These are phyloP conservation scores for Lathyrus tuberosus DNA, from an alignment of 306 rosid species.

Conservation along the genomic window DNA sequence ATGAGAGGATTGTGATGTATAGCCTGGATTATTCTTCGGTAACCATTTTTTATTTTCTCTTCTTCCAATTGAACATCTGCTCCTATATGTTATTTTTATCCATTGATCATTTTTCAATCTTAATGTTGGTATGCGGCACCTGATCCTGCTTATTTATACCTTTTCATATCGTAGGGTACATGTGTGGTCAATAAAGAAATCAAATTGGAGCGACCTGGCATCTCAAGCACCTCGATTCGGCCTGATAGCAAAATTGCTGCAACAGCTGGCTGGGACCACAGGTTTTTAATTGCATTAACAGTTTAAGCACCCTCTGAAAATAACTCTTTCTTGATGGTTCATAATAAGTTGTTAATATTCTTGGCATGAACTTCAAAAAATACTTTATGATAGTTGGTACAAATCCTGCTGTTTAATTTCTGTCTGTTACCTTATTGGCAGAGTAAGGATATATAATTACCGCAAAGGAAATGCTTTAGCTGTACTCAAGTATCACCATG, in stretches of 20 bases:
- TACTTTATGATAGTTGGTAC: neutral
- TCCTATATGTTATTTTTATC: slow-evolving; percentile 12
- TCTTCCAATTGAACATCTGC: slow-evolving; percentile 22
- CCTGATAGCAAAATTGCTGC: slow-evolving; percentile 81
- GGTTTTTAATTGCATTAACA: slow-evolving; percentile 49
- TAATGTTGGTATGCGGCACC: slow-evolving; percentile 1
- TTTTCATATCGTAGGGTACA: slow-evolving; percentile 53
- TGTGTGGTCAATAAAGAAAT: slow-evolving; percentile 74
- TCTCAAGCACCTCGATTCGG: slow-evolving; percentile 79
- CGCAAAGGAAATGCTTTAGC: slow-evolving; percentile 86
- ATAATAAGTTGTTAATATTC: slow-evolving; percentile 15
- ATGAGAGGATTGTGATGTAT: slow-evolving; percentile 73
- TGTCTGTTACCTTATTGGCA: slow-evolving; percentile 46
- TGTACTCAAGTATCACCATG: slow-evolving; percentile 83
- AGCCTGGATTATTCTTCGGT: slow-evolving; percentile 87
- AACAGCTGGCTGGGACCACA: slow-evolving; percentile 98
- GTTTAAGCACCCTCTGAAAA: neutral
- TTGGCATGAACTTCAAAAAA: too few species aligned
- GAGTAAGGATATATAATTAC: slow-evolving; percentile 80
- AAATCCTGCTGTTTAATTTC: slow-evolving; percentile 25
- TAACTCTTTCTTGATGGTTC: slow-evolving; percentile 5
- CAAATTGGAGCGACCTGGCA: slow-evolving; percentile 84
- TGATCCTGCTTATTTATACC: slow-evolving; percentile 14
- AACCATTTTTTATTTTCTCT: slow-evolving; percentile 35
- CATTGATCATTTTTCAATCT: neutral